Base-by-base conservation (phyloP, 1,284 basidiomycete species). In the Rhodotorula sp. region DNA sequence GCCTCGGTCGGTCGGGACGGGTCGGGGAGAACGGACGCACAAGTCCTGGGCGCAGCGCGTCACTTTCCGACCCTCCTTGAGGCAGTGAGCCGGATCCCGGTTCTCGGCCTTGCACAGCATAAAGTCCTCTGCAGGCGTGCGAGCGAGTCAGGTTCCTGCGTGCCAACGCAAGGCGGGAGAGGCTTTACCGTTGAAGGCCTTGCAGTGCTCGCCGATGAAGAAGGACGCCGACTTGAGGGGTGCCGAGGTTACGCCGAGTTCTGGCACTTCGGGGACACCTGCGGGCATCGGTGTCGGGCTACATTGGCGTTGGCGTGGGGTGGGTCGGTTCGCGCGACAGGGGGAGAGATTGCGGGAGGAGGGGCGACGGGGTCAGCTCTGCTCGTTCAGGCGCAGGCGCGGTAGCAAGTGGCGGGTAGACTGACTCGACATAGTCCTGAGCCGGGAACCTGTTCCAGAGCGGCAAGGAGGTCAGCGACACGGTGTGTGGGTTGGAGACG, bases 91-190 rank as follows among this genome's bases (percentile, higher is more conserved):
- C 20, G 97, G 93, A 81, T 97, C 90, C 68, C 87, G 86, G 81
- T 87, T 90, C 85, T 98, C 94, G 62, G 87, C 85, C 85, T 99
- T 99, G 88, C 97, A 99, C 69, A 98, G 90, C 93, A 99, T 97
- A 80, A 98, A 99, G 85, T 99, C 96, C 87, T 97, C 94, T 97
- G 80, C 59, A 39, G 5, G 20, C 3, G 39, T 23, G 20, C n/a
- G 5, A 0, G 5, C 0, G 23, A 14, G 48, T 64, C 64, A 69
- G 70, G 14, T 8, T 15, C 23, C 39, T 4, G 4, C 29, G 29
- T 29, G 29, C 29, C 2, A 29, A 29, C 29, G 29, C 29, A 29
- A 29, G 29, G 29, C 29, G 29, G 29, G 29, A 23, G 43, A 7
- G 46, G n/a, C 69, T 29, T 29, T 79, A 95, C 95, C 97, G 84